Base-by-base conservation (phyloP, 345 rosid genomes). In the Jatropha curcas region DNA sequence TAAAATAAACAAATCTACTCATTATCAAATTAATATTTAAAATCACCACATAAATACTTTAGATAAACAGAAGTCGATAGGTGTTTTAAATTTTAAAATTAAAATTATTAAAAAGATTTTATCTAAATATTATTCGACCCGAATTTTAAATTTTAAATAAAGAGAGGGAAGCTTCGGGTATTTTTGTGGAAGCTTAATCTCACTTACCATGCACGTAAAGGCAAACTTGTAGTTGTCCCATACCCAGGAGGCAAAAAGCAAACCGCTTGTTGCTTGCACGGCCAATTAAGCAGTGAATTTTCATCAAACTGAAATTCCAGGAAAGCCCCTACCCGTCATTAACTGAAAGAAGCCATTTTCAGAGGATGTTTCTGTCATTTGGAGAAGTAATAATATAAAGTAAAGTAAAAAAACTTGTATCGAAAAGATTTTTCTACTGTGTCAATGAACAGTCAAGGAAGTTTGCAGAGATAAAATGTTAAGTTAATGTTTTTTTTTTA, bases 191-290 rank as follows among this genome's bases (percentile, higher is more conserved):
- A 74, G 73, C 77, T 41, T 39, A 55, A 70, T 71, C 76, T 84
- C 84, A 78, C 89, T 83, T 81, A 67, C 82, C 84, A 79, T 75
- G 84, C 84, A 86, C 84, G 86, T 75, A 79, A 84, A 85, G 90
- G 85, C 66, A 45, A 63, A 63, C 52, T 14, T 2, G 56, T 24
- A 58, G 37, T 56, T 84, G 86, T 79, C 85, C 71, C 78, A 1
- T 24, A 22, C 53, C 76, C 22, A 57, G 82, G 81, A 51, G 82
- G 83, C 86, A 82, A 52, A 76, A 82, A 70, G 82, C 78, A 77
- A 77, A 65, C 62, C 41, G 17, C 56, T 62, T 37, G 68, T 86
- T 81, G 88, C 88, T 87, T 81, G 80, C 85, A 74, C 84, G 84
- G 84, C 80, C 83, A 72, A 62, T 62, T 68, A 46, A 62, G 46